Conservation (phyloP, 805 yeast genomes). For the Priceomyces carsonii region DNA sequence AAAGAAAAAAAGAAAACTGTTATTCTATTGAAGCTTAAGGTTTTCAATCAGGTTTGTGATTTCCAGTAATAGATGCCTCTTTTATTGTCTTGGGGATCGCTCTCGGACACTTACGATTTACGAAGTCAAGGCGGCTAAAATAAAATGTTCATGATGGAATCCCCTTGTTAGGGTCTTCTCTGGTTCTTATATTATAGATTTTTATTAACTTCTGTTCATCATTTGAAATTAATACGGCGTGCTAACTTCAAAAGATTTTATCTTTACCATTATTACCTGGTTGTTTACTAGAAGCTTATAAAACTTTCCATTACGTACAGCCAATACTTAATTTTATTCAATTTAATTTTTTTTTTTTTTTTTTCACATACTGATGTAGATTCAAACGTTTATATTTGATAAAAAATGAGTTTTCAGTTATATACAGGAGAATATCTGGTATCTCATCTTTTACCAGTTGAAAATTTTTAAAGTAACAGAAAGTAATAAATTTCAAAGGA, state of each 20-base stretch:
- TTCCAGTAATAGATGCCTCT: too few relatives aligned
- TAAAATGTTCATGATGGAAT: background rate
- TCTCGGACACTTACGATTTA: conserved; percentile 4
- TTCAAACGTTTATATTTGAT: background rate
- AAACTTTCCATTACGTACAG: background rate
- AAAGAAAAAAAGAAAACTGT: background rate
- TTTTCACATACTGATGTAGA: conserved; percentile 1
- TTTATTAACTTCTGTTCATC: conserved; percentile 6
- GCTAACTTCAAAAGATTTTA: too few relatives aligned
- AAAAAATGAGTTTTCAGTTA: conserved; percentile 1
- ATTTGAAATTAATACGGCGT: too few relatives aligned
- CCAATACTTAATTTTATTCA: background rate
- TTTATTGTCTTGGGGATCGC: too few relatives aligned
- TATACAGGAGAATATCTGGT: background rate
- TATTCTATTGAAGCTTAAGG: too few relatives aligned
- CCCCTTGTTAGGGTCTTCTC: background rate
- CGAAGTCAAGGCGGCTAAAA: background rate
- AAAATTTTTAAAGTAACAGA: background rate
- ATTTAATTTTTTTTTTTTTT: conserved; percentile 1
- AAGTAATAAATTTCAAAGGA: background rate
- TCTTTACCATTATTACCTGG: too few relatives aligned
- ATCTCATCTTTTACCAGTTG: too few relatives aligned
- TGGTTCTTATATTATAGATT: conserved; percentile 11
- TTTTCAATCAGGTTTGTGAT: too few relatives aligned
- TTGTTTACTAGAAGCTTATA: background rate